Conservation (phyloP, 768 basidiomycete species). For the Collybiopsis luxurians region DNA sequence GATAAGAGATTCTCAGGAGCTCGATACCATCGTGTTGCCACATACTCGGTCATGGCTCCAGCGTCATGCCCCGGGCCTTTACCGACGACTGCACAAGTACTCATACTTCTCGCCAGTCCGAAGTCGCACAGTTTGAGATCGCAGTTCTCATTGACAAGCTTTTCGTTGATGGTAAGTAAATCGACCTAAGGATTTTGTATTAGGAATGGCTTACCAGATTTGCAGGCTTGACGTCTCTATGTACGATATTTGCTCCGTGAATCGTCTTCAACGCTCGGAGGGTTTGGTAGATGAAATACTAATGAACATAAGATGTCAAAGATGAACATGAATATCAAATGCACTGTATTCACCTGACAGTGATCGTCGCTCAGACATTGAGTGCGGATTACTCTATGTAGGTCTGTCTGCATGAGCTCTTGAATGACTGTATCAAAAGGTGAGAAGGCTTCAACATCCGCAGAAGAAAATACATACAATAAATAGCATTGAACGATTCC, state of each 20-base stretch:
- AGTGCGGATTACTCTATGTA: slow-evolving; percentile 95
- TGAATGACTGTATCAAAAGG: slow-evolving; percentile 60
- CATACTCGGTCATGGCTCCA: slow-evolving; percentile 96
- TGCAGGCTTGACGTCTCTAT: slow-evolving; percentile 95
- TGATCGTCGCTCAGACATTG: slow-evolving; percentile 96
- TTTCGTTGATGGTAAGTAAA: no score
- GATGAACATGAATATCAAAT: not conserved
- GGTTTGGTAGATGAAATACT: slow-evolving; percentile 93
- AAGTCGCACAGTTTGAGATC: slow-evolving; percentile 96
- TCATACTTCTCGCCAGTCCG: slow-evolving; percentile 86
- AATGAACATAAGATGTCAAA: not conserved
- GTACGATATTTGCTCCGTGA: slow-evolving; percentile 95
- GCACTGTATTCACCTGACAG: slow-evolving; percentile 5
- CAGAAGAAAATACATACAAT: slow-evolving; percentile 42
- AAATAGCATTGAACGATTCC: slow-evolving; percentile 85
- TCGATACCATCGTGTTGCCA: slow-evolving; percentile 98
- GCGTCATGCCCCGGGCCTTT: slow-evolving; percentile 77
- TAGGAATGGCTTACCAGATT: slow-evolving; percentile 58
- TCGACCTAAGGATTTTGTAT: not conserved
- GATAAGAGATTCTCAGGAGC: slow-evolving; percentile 99
- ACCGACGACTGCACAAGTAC: slow-evolving; percentile 79
- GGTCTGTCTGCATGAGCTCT: slow-evolving; percentile 94
- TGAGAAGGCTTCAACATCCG: not conserved
- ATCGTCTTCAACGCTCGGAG: slow-evolving; percentile 94
- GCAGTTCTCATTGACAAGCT: slow-evolving; percentile 95